Evolutionary conservation across 805 yeast genomes (phyloP).

Genomic region (Sugiyamaella mastotermitis): DNA sequence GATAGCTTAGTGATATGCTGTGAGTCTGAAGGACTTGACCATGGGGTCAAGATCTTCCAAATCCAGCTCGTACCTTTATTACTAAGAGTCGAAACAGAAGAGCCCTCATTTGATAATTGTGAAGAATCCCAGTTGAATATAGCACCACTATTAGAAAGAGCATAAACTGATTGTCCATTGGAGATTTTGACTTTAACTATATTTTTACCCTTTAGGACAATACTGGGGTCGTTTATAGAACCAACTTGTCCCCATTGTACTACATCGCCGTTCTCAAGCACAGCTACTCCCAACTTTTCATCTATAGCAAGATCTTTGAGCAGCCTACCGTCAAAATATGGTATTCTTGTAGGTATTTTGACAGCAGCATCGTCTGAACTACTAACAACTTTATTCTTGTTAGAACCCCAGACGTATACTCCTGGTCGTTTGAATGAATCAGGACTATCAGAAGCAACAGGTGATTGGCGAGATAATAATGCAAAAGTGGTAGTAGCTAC

Average conservation of each 20-base stretch:
- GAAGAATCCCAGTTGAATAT: slow-evolving; percentile 14
- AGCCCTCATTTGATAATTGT: neutral
- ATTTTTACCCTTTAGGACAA: slow-evolving; percentile 43
- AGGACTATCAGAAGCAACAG: neutral
- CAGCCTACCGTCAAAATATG: slow-evolving; percentile 55
- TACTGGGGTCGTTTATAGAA: slow-evolving; percentile 27
- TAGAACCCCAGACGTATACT: slow-evolving; percentile 59
- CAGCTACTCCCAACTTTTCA: slow-evolving; percentile 44
- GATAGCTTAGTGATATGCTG: neutral
- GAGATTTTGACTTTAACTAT: slow-evolving; percentile 44
- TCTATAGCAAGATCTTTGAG: slow-evolving; percentile 53
- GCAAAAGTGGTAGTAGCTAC: slow-evolving; percentile 3
- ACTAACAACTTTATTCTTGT: slow-evolving; percentile 34
- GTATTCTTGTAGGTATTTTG: slow-evolving; percentile 53
- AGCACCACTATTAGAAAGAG: slow-evolving; percentile 37
- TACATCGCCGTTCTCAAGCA: slow-evolving; percentile 63
- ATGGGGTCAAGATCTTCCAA: too few relatives aligned
- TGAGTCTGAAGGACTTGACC: neutral
- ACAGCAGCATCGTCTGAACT: slow-evolving; percentile 27
- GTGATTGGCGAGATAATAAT: neutral
- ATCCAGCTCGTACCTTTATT: neutral
- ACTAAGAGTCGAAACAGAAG: neutral
- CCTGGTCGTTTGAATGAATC: slow-evolving; percentile 38
- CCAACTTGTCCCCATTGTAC: slow-evolving; percentile 58
- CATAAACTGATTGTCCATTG: slow-evolving; percentile 41